Conservation (phyloP, 305 asterid species). For the Coffea humblotiana region DNA sequence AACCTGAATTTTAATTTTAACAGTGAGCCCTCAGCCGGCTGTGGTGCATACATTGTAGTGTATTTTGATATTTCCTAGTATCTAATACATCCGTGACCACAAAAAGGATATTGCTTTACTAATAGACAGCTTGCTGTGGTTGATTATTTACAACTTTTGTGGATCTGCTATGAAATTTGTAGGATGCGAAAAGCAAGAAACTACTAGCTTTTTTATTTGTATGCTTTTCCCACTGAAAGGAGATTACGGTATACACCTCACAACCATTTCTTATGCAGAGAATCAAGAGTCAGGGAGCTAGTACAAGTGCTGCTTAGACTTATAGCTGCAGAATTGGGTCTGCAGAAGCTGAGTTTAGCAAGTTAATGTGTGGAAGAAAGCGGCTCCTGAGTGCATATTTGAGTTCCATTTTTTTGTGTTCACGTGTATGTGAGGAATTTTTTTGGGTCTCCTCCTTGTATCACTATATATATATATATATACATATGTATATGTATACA, state of each 20-base stretch:
- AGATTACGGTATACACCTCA: constrained; percentile 7
- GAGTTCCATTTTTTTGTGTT: background rate
- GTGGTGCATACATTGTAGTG: no score
- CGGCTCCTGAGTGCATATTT: constrained; percentile 3
- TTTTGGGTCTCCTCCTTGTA: constrained; percentile 20
- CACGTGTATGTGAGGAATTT: constrained; percentile 13
- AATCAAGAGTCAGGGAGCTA: constrained; percentile 69
- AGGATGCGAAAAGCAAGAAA: background rate
- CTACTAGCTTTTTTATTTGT: background rate
- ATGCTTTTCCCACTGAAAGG: background rate
- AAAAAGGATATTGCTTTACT: no score
- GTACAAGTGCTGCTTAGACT: constrained; percentile 79
- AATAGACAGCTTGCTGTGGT: no score
- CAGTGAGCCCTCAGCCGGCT: background rate
- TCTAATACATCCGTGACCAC: no score
- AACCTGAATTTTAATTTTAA: background rate
- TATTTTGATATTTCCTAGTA: no score
- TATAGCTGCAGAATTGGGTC: constrained; percentile 63
- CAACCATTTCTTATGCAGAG: constrained; percentile 53
- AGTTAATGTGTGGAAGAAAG: constrained; percentile 21
- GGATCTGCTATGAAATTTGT: background rate
- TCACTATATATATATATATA: no score
- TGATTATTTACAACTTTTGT: background rate
- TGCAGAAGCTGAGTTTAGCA: constrained; percentile 48
- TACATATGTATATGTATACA: no score